A percentile compares a stretch with the other conserved stretches of the same genome.
phyloP scores from a whole-genome alignment of 768 basidiomycete genomes.

The Boletellus ananas region DNA sequence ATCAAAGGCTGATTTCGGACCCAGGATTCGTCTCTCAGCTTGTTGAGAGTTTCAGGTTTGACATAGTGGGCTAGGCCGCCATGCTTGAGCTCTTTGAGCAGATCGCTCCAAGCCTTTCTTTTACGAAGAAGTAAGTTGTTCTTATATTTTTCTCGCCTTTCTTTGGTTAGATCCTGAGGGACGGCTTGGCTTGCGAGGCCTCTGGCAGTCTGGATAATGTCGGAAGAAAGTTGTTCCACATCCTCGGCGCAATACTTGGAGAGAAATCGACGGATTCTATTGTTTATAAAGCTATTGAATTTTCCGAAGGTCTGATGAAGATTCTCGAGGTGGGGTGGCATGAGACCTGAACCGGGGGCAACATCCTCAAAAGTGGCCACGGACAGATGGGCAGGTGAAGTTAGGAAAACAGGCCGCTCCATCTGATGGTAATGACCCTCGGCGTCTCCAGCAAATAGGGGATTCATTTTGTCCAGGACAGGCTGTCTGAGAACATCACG shows the following conservation, averaged over 20 bases:
- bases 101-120: constrained; percentile 85
- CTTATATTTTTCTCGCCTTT: constrained; percentile 55
- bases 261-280: constrained; percentile 43
- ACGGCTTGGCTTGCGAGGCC: constrained; percentile 48
- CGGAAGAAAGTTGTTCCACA: constrained; percentile 54
- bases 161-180: constrained; percentile 39
- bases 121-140: constrained; percentile 81
- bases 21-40: constrained; percentile 55
- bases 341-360: background rate
- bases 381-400: background rate
- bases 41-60: constrained; percentile 63
- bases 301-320: constrained; percentile 47
- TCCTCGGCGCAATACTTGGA: constrained; percentile 35
- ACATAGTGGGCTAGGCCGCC: constrained; percentile 70
- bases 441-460: constrained; percentile 32
- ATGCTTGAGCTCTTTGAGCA: constrained; percentile 83
- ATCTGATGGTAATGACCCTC: constrained; percentile 27
- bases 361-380: constrained; percentile 1
- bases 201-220: constrained; percentile 61
- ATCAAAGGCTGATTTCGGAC: constrained; percentile 59
- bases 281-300: constrained; percentile 44
- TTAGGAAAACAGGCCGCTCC: constrained; percentile 11
- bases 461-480: constrained; percentile 39
- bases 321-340: constrained; percentile 42
- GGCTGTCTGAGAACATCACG: constrained; percentile 84